A percentile compares a stretch with the other conserved stretches of the same genome.
These are phyloP conservation scores for Ceratonia siliqua DNA, from an alignment of 306 rosid species.

Conservation along the genomic window DNA sequence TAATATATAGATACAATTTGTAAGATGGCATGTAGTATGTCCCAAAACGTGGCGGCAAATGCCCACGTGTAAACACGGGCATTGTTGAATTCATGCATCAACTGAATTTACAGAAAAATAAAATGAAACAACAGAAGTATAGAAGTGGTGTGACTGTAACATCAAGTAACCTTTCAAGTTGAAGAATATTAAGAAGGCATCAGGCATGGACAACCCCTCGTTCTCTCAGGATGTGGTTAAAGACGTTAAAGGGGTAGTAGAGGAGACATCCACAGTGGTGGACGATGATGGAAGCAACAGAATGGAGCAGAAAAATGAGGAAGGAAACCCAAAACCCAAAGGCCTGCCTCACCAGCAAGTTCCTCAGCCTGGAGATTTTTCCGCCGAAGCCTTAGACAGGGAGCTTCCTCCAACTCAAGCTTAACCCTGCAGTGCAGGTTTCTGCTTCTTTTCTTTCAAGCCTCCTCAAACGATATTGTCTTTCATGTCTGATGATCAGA, in stretches of 20 bases:
- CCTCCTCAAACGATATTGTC: too few relatives aligned
- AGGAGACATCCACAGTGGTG: background rate
- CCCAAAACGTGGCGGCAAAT: background rate
- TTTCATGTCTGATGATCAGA: too few relatives aligned
- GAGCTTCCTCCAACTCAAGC: constrained; percentile 7
- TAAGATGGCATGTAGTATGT: background rate
- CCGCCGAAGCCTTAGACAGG: background rate
- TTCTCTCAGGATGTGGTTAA: background rate
- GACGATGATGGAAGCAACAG: background rate
- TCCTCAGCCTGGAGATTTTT: constrained; percentile 16
- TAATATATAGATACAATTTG: too few relatives aligned
- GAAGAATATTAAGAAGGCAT: background rate
- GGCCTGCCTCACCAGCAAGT: constrained; percentile 22
- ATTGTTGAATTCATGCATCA: background rate
- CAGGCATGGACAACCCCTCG: background rate
- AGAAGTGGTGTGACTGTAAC: background rate
- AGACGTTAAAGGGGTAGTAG: background rate
- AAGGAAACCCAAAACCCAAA: background rate
- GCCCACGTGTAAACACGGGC: background rate
- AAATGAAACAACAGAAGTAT: too few relatives aligned
- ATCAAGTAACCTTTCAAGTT: background rate
- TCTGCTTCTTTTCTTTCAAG: background rate
- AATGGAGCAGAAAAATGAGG: background rate
- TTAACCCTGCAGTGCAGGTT: background rate
- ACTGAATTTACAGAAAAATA: background rate